Base-by-base conservation (phyloP, 352 stramenopile genomes). In the Pythium phragmitis region DNA sequence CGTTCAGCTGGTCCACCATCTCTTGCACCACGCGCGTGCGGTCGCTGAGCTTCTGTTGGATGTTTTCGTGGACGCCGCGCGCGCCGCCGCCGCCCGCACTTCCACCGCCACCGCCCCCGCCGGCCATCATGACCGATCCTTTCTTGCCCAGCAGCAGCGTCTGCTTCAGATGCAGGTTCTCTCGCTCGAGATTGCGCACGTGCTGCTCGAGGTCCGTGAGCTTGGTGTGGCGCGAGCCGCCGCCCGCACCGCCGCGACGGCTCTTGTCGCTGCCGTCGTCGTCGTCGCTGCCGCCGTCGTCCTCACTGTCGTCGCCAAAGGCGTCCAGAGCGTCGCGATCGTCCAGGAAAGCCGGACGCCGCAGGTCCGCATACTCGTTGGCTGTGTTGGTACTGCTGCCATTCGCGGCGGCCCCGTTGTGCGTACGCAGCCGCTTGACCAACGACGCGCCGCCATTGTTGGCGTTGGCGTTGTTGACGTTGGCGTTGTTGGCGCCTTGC, bases 1-100 rank as follows among this genome's bases (percentile, higher is more conserved):
- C 76, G 62, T 92, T 92, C 4, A 92, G 72, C 52, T 84, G 79
- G 57, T 89, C 80, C 30, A 92, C 83, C 83, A 92, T 92, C 63
- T 91, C 82, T 17, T 82, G 87, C 55, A 92, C 83, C 17, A 92
- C 72, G 34, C 83, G 85, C n/a, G 79, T 92, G 43, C 83, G 79
- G 51, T 89, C 78, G 3, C 72, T 77, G 49, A 92, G 68, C 50
- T 85, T 67, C 34, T 77, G 68, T 65, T 89, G 75, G 17, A 75
- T 72, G 54, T 69, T 77, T 11, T 80, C 80, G 23, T 74, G 71
- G 23, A 68, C 69, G 19, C 70, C 61, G 13, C 51, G 51, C 13
- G 63, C 57, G 30, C 70, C 62, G 1, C 39, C 39, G 39, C 39
- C 39, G 11, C 34, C 7, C 3, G 34, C 34, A 13, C 34, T 39